These are phyloP conservation scores for Yamadazyma atmosphaerica DNA, from an alignment of 1,139 yeast species.

Conservation along the genomic window DNA sequence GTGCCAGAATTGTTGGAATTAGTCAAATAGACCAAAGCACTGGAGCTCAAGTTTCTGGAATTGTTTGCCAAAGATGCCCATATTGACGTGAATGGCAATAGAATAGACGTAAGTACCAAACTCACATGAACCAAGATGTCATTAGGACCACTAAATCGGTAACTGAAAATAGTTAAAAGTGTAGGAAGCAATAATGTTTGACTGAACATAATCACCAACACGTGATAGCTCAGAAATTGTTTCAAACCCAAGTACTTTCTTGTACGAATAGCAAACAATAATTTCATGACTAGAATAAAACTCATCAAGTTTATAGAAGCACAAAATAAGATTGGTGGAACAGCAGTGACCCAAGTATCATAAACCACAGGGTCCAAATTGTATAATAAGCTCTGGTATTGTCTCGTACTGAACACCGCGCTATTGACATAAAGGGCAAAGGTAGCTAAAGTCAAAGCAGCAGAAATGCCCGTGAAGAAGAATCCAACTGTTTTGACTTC, in stretches of 20 bases:
- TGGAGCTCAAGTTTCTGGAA: slow-evolving; percentile 10
- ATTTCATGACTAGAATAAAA: slow-evolving; percentile 57
- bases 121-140: slow-evolving; percentile 25
- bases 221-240: slow-evolving; percentile 81
- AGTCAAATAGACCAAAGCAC: slow-evolving; percentile 13
- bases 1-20: slow-evolving; percentile 6
- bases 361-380: slow-evolving; percentile 8
- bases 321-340: slow-evolving; percentile 64
- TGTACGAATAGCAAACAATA: slow-evolving; percentile 64
- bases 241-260: slow-evolving; percentile 75
- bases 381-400: slow-evolving; percentile 16
- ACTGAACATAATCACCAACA: slow-evolving; percentile 74
- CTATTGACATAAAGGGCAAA: slow-evolving; percentile 53
- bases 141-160: slow-evolving; percentile 20
- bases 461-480: slow-evolving; percentile 39
- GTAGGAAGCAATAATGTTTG: slow-evolving; percentile 85
- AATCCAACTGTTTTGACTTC: slow-evolving; percentile 39
- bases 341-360: slow-evolving; percentile 38
- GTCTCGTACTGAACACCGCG: slow-evolving; percentile 17
- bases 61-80: slow-evolving; percentile 77
- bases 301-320: slow-evolving; percentile 67
- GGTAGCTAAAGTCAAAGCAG: slow-evolving; percentile 47
- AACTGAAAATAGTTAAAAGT: slow-evolving; percentile 57
- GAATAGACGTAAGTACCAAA: slow-evolving; percentile 47
- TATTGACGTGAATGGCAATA: slow-evolving; percentile 79